Evolutionary conservation across 805 yeast genomes (phyloP).

Genomic region (Yarrowia sp.): DNA sequence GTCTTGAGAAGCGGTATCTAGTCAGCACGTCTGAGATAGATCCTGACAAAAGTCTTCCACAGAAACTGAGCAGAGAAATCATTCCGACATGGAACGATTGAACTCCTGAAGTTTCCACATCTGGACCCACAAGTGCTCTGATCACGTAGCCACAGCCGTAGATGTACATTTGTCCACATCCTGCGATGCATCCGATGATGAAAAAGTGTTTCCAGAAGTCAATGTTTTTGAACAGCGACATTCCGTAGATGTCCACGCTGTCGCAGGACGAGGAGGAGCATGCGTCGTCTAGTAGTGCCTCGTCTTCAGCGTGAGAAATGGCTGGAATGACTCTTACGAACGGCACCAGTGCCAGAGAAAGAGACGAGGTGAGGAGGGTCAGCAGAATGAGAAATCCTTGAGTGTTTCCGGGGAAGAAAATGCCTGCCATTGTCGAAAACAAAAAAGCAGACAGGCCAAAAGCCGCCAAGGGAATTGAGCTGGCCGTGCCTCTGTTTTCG

Average conservation of each 20-base stretch:
- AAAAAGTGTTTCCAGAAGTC: constrained; percentile 32
- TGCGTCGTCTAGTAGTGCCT: neutral
- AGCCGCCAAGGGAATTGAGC: constrained; percentile 13
- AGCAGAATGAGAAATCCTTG: constrained; percentile 47
- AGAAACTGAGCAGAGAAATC: constrained; percentile 61
- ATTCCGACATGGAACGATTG: constrained; percentile 66
- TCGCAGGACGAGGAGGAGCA: constrained; percentile 13
- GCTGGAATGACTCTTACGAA: constrained; percentile 32
- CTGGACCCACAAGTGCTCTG: constrained; percentile 42
- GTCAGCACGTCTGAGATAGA: constrained; percentile 57
- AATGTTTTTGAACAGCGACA: constrained; percentile 27
- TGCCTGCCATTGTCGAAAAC: constrained; percentile 54
- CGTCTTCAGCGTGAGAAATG: neutral
- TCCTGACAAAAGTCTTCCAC: constrained; percentile 63
- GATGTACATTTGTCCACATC: constrained; percentile 71
- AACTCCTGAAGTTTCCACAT: constrained; percentile 25
- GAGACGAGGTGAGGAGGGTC: constrained; percentile 47
- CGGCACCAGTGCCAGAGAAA: constrained; percentile 57
- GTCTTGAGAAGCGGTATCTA: constrained; percentile 47
- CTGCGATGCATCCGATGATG: constrained; percentile 55
- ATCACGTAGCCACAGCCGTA: constrained; percentile 71
- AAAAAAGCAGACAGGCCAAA: constrained; percentile 47
- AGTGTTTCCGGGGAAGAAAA: constrained; percentile 59
- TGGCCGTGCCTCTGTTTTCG: constrained; percentile 32
- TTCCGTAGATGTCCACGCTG: constrained; percentile 31